Conservation (phyloP, 805 yeast genomes). For the Saccharomycopsis fodiens region DNA sequence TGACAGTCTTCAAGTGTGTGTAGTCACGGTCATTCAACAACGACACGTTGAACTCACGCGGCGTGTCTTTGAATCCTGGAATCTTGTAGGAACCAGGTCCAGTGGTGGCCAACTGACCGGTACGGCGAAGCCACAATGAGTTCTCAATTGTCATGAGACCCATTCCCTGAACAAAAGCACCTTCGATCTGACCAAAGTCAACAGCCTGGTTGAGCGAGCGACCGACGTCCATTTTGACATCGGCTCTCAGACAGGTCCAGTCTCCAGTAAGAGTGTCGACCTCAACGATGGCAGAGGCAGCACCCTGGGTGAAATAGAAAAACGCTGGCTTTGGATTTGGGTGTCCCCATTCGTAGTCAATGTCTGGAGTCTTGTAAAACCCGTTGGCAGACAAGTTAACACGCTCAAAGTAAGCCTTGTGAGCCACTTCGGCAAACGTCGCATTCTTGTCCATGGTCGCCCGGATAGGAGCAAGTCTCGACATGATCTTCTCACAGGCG, state of each 20-base stretch:
- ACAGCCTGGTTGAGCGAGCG: slow-evolving; percentile 41
- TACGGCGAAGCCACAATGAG: slow-evolving; percentile 36
- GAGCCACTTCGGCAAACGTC: slow-evolving; percentile 34
- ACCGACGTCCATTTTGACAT: slow-evolving; percentile 42
- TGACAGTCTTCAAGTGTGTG: slow-evolving; percentile 36
- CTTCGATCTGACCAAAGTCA: slow-evolving; percentile 44
- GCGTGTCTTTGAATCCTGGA: slow-evolving; percentile 42
- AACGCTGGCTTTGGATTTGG: slow-evolving; percentile 39
- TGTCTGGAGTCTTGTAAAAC: slow-evolving; percentile 42
- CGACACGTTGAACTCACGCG: slow-evolving; percentile 37
- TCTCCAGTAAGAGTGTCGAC: slow-evolving; percentile 43
- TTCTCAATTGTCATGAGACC: slow-evolving; percentile 43
- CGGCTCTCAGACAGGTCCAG: slow-evolving; percentile 35
- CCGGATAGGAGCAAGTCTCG: slow-evolving; percentile 33
- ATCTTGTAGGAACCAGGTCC: slow-evolving; percentile 46
- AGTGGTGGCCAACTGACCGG: slow-evolving; percentile 36
- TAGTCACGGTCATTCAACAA: slow-evolving; percentile 35
- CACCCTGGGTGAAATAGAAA: slow-evolving; percentile 40
- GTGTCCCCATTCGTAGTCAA: slow-evolving; percentile 34
- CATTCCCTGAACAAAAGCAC: slow-evolving; percentile 43
- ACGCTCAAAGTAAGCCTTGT: slow-evolving; percentile 37
- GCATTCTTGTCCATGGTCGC: slow-evolving; percentile 31
- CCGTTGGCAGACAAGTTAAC: slow-evolving; percentile 42
- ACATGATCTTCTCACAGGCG: slow-evolving; percentile 39
- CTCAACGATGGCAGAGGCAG: slow-evolving; percentile 36